Percentiles rank a stretch among this genome's conserved stretches.
Evolutionary conservation across 1,284 basidiomycete genomes (phyloP).

Genomic region (Lentinula novae-zelandiae): DNA sequence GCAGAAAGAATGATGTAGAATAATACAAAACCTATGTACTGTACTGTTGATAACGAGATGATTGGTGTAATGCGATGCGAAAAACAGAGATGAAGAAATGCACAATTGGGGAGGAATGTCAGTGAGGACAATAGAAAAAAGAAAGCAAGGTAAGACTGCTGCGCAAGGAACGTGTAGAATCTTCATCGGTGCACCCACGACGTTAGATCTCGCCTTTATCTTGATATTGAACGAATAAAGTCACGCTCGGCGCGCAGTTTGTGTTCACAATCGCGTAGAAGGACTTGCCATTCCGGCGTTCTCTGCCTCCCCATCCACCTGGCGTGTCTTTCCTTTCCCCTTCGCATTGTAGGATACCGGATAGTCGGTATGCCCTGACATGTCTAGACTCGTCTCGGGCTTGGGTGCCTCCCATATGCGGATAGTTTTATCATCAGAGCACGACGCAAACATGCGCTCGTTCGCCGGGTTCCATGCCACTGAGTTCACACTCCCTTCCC

Average conservation of each 20-base stretch:
- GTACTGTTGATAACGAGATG: neutral
- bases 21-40: constrained; percentile 5
- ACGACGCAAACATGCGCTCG: constrained; percentile 88
- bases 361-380: neutral
- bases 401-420: constrained; percentile 78
- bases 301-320: constrained; percentile 35
- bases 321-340: constrained; percentile 65
- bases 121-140: neutral
- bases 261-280: constrained; percentile 20
- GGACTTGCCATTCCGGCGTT: constrained; percentile 16
- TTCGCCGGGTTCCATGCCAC: constrained; percentile 95
- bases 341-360: constrained; percentile 28
- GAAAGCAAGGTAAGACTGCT: neutral
- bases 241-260: constrained; percentile 11
- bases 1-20: neutral
- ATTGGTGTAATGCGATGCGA: constrained; percentile 7
- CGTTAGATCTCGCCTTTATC: neutral
- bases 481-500: constrained; percentile 85
- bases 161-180: neutral
- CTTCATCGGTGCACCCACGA: neutral
- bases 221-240: neutral
- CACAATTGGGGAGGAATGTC: neutral
- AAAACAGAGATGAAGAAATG: neutral
- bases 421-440: constrained; percentile 84
- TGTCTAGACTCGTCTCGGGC: constrained; percentile 18